Base-by-base conservation (phyloP, 129 eudicot species). In the Flaveria linearis region DNA sequence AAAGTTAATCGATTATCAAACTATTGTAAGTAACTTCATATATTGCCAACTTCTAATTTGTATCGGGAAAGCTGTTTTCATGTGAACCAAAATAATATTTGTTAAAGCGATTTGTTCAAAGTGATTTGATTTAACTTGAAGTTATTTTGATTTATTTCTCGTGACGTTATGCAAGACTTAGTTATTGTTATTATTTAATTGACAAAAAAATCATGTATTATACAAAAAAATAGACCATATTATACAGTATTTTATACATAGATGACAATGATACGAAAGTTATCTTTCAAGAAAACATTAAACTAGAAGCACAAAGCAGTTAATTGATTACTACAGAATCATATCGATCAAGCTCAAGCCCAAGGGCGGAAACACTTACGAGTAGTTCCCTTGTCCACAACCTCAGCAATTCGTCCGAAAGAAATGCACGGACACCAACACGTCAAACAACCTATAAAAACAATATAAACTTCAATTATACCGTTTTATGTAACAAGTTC, bases 361-460 rank as follows among this genome's bases (percentile, higher is more conserved):
- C 12, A 1, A 45, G 50, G 14, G 13, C 16, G 25, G 64, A 20
- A 7, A 62, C 10, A 73, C 91, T 80, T 89, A 90, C 90, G 80
- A 2, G 87, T 84, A 9, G 85, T 69, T 23, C 97, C 97, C 36
- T 77, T 77, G 51, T 87, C 91, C 23, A 88, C 81, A 56, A 89
- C 76, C 81, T 89, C 96, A 3, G 88, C 88, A 64, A 89, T 81
- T 71, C 30, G 84, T 65, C 96, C 96, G 11, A 85, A 85, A 9
- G 96, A 33, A 22, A 87, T 66, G 77, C 91, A 89, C 0, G 96
- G 97, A 65, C 97, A 91, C 70, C 83, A 86, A 15, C 77, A 88
- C 10, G 91, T 88, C 25, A 88, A 18, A 41, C 41, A 56, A 72
- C 92, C 96, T 89, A 75, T 46, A 36, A 57, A 33, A 18, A 20